phyloP scores from a whole-genome alignment of 257 asterid genomes.

The Capsicum baccatum region DNA sequence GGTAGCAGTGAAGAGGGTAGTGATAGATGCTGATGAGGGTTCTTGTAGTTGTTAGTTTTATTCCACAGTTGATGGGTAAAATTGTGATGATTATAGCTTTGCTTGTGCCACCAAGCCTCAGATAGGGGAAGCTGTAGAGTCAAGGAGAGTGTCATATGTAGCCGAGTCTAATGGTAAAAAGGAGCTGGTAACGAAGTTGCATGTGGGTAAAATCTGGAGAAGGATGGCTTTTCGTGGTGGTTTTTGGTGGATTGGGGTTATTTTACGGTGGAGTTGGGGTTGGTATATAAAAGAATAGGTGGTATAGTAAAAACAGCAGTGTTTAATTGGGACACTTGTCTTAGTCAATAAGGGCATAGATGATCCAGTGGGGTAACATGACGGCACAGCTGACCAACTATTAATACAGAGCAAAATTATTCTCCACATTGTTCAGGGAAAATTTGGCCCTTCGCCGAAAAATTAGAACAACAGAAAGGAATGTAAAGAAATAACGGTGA shows the following conservation, averaged over 20 bases:
- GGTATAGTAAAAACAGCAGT: not conserved
- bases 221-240: not conserved
- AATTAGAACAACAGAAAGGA: not conserved
- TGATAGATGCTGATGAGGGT: conserved; percentile 74
- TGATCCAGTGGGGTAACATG: not conserved
- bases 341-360: not conserved
- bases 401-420: not conserved
- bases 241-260: not conserved
- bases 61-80: conserved; percentile 71
- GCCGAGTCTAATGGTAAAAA: not conserved
- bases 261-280: not conserved
- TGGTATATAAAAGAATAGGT: not conserved
- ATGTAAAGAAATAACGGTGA: not conserved
- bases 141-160: not conserved
- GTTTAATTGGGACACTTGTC: not conserved
- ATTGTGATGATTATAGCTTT: conserved; percentile 52
- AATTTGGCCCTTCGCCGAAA: not conserved
- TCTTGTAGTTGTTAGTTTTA: conserved; percentile 72
- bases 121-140: conserved; percentile 22
- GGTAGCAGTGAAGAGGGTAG: conserved; percentile 59
- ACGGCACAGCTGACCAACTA: not conserved
- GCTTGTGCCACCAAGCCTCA: not conserved
- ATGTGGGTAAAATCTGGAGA: not conserved
- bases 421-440: not conserved
- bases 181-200: not conserved